Evolutionary conservation across 768 basidiomycete species (phyloP), one percentile per base, ranked within the genome.

Genomic region (Rhodotorula graminis): DNA sequence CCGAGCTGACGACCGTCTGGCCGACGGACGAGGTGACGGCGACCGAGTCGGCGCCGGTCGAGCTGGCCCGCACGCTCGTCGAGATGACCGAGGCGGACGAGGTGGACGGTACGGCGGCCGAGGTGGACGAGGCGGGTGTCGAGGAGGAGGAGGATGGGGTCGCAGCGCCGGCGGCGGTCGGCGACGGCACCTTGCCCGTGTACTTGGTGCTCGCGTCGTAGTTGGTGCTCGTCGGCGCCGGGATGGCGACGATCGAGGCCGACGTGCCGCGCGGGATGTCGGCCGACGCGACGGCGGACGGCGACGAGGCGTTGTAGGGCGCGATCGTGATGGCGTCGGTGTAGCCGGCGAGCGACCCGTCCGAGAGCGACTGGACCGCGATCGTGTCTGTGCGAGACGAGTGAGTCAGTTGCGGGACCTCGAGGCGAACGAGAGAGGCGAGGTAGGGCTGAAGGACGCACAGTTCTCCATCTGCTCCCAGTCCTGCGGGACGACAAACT

Each of bases 281-380:
- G 14, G 16, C 2, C 37, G 50, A 49, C 14, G 60, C 44, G 6
- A 61, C 60, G 60, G 42, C 42, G 3, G 44, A 47, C 33, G 71
- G 60, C 15, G 37, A 27, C 14, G 62, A 37, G 4, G 64, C 18
- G 64, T 69, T 69, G 27, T 42, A 29, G 3, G 58, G 57, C 3
- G 60, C 55, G 56, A 76, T 70, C 50, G 59, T 69, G 65, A 76
- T 70, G 61, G 53, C 62, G 65, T 76, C 76, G 37, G 76, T 76
- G 70, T 74, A 76, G 44, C 76, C 72, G 47, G 49, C 44, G 40
- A 69, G 47, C 14, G 53, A 31, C 4, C 56, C 12, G 68, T 74
- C 61, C n/a, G 53, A 8, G 25, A 74, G 70, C 19, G 72, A 74
- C 23, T 71, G 69, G 16, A 74, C 76, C 29, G 67, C 62, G 59